Base-by-base conservation (phyloP, 169 alveolate genomes). In the Cryptosporidium ubiquitum region DNA sequence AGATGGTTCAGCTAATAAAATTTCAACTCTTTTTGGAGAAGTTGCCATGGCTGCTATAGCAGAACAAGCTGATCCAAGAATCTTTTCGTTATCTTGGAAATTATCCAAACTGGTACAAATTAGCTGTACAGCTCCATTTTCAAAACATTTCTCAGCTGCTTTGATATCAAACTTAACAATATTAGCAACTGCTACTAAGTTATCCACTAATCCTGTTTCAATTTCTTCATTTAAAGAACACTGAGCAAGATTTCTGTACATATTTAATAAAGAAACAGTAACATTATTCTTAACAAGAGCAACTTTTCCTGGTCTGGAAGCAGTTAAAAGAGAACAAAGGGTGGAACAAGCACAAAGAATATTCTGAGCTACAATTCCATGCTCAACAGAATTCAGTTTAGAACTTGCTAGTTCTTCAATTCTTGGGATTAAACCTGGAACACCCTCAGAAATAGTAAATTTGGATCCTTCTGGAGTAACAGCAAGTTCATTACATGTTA, bases 1-100 rank as follows among this genome's bases (percentile, higher is more conserved):
- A 66, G 94, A 96, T 18, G 96, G 95, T 68, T 94, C 94, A 35
- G 91, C 93, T 35, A 95, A 91, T 49, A 96, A 85, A 39, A 91
- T 93, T 66, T 93, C 92, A 26, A 95, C 95, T n/a, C 97, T 93
- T 40, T 94, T 95, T 2, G 95, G 96, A 18, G 96, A 93, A 23
- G 96, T 92, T 64, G 97, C 95, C 96, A 96, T 86, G 23, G 96
- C 84, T 6, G 97, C 98, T 49, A 96, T 93, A 69, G 98, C 96
- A 42, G 93, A 95, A 85, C 96, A 96, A 6, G 96, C 94, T 42
- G 96, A 93, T 51, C 95, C 95, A 23, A 96, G 86, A 39, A 96
- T 96, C 29, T 85, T 70, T 4, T 95, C 96, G 66, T 93, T 93
- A 61, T 93, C 95, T 69, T 93, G 94, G 91, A 94, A 95, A 57